These are phyloP conservation scores for Colletotrichum aenigma DNA, from an alignment of 2,329 filamentous ascomycete species.

Conservation along the genomic window DNA sequence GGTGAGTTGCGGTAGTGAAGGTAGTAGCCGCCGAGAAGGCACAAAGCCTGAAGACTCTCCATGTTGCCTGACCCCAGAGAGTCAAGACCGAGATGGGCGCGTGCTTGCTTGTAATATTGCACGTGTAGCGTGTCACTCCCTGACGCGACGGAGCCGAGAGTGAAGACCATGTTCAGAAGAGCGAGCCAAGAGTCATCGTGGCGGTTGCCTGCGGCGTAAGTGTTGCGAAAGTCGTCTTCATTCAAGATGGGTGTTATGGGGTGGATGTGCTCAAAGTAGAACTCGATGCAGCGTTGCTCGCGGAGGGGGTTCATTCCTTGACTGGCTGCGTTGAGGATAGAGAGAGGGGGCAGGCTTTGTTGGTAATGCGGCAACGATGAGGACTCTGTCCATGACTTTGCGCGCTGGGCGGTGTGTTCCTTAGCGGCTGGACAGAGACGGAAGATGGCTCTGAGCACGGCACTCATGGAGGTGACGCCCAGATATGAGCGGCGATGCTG, in stretches of 20 bases:
- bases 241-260: constrained; percentile 65
- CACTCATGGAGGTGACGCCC: constrained; percentile 68
- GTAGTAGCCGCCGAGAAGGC: constrained; percentile 24
- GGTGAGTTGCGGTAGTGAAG: constrained; percentile 26
- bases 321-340: constrained; percentile 30
- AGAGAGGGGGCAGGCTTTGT: constrained; percentile 30
- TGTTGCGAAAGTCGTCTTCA: constrained; percentile 55
- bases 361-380: constrained; percentile 32
- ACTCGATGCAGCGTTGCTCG: constrained; percentile 53
- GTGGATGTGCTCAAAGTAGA: constrained; percentile 67
- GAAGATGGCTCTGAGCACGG: constrained; percentile 62
- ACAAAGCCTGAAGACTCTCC: constrained; percentile 25
- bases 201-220: constrained; percentile 41
- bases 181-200: constrained; percentile 64
- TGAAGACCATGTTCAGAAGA: constrained; percentile 66
- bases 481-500: constrained; percentile 64
- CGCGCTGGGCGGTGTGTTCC: constrained; percentile 27
- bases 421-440: constrained; percentile 34
- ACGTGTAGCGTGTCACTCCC: constrained; percentile 60
- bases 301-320: constrained; percentile 40
- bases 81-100: constrained; percentile 57
- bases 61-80: constrained; percentile 50
- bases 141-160: constrained; percentile 64
- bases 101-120: constrained; percentile 60
- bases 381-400: constrained; percentile 24